Conservation (phyloP, 805 yeast species). For the Saturnispora quitensis region DNA sequence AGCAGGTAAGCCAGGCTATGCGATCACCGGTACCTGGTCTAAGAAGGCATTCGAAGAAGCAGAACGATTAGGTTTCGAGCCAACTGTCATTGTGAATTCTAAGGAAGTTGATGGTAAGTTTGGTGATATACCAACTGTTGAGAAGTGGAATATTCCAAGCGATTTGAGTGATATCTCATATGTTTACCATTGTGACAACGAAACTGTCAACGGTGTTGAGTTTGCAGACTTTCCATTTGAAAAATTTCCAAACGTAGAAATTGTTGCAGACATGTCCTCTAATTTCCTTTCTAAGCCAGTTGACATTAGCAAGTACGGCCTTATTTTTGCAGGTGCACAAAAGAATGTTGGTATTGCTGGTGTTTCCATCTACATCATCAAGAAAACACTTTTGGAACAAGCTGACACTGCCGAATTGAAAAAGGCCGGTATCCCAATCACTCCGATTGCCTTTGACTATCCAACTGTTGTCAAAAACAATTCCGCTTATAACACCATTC, state of each 20-base stretch:
- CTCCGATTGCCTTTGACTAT: conserved; percentile 84
- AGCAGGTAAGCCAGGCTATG: conserved; percentile 74
- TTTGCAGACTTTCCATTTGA: conserved; percentile 43
- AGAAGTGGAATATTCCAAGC: conserved; percentile 53
- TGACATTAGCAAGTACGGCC: conserved; percentile 78
- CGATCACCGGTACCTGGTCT: conserved; percentile 93
- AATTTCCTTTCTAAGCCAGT: conserved; percentile 75
- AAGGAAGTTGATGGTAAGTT: conserved; percentile 49
- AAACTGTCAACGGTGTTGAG: conserved; percentile 94
- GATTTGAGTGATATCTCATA: conserved; percentile 65
- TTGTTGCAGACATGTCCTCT: conserved; percentile 93
- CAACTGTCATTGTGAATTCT: conserved; percentile 60
- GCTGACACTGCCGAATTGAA: conserved; percentile 54
- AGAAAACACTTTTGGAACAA: conserved; percentile 64
- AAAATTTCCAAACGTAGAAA: conserved; percentile 59
- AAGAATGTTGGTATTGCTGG: conserved; percentile 98
- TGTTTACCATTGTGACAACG: conserved; percentile 90
- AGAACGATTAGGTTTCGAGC: conserved; percentile 65
- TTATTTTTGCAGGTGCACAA: conserved; percentile 97
- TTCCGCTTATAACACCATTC: conserved; percentile 92
- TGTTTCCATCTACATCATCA: conserved; percentile 81
- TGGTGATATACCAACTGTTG: conserved; percentile 56
- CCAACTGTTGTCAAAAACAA: conserved; percentile 81
- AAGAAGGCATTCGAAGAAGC: conserved; percentile 85
- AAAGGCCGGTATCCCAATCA: conserved; percentile 56